Conservation (phyloP, 2,329 filamentous ascomycete species). For the Neospermospora avenae region DNA sequence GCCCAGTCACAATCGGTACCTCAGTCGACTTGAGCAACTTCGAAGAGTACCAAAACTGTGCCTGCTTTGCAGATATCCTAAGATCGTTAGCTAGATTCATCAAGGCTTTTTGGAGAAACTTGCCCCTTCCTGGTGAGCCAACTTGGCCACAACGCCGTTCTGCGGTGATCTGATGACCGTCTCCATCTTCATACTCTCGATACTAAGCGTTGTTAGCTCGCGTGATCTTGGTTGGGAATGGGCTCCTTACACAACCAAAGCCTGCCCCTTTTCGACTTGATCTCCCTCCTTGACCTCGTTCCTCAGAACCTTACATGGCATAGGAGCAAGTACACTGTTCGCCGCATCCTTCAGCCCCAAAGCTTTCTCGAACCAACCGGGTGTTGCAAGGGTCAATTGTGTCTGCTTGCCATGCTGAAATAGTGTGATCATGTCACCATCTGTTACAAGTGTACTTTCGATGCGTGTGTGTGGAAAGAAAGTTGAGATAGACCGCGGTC, state of each 20-base stretch:
- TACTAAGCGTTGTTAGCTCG: constrained; percentile 42
- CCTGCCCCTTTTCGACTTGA: constrained; percentile 77
- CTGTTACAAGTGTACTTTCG: constrained; percentile 70
- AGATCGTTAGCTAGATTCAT: constrained; percentile 16
- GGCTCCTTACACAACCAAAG: constrained; percentile 72
- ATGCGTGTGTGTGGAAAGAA: constrained; percentile 82
- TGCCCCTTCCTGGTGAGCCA: constrained; percentile 73
- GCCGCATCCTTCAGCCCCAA: constrained; percentile 76
- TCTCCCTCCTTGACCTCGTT: constrained; percentile 86
- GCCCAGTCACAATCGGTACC: background rate
- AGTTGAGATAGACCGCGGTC: constrained; percentile 53
- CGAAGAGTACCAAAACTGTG: constrained; percentile 71
- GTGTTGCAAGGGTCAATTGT: constrained; percentile 54
- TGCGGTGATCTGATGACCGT: constrained; percentile 78
- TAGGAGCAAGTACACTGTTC: constrained; percentile 85
- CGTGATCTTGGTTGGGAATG: constrained; percentile 27
- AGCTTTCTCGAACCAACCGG: constrained; percentile 83
- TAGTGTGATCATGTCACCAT: constrained; percentile 63
- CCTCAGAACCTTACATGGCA: constrained; percentile 94
- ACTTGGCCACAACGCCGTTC: constrained; percentile 65
- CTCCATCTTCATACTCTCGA: constrained; percentile 91
- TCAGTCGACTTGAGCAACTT: constrained; percentile 39
- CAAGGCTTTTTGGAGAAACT: constrained; percentile 36
- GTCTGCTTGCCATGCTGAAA: constrained; percentile 69
- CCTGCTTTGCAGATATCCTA: constrained; percentile 77